Conservation (phyloP, 371 early-diverging fungal species). For the Batkoa obscura region DNA sequence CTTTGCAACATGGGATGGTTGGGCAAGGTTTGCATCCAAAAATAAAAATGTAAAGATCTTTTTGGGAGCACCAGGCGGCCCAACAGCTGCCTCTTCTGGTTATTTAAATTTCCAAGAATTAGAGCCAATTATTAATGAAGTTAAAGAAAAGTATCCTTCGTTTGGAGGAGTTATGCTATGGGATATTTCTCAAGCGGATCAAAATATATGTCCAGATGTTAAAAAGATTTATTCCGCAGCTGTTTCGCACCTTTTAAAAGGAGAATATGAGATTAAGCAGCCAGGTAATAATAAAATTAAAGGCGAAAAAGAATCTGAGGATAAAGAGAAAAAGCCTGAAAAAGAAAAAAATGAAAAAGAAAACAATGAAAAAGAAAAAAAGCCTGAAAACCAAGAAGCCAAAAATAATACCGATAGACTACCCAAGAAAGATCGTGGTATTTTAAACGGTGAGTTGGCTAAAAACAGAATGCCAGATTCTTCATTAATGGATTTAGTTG, state of each 20-base stretch:
- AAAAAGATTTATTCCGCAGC: conserved; percentile 2
- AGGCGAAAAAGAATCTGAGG: neutral
- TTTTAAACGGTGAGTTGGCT: too few relatives aligned
- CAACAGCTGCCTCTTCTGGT: conserved; percentile 30
- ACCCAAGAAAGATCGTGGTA: too few relatives aligned
- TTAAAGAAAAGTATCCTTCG: conserved; percentile 13
- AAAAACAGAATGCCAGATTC: too few relatives aligned
- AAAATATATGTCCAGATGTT: neutral
- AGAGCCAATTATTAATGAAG: conserved; percentile 17
- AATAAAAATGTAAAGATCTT: conserved; percentile 37
- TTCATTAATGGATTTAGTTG: too few relatives aligned
- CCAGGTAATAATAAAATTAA: neutral
- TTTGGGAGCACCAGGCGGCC: conserved; percentile 36
- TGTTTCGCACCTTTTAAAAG: conserved; percentile 4
- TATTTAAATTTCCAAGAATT: conserved; percentile 20
- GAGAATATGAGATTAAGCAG: neutral
- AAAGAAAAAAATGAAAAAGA: neutral
- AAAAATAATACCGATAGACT: too few relatives aligned
- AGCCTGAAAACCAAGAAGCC: too few relatives aligned
- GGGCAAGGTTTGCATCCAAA: conserved; percentile 24
- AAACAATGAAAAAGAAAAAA: too few relatives aligned
- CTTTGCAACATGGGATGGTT: conserved; percentile 37
- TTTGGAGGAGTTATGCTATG: conserved; percentile 54
- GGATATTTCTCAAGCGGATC: conserved; percentile 21
- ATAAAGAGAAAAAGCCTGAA: neutral